Base-by-base conservation (phyloP, 257 asterid species). In the Solanum sejunctum region DNA sequence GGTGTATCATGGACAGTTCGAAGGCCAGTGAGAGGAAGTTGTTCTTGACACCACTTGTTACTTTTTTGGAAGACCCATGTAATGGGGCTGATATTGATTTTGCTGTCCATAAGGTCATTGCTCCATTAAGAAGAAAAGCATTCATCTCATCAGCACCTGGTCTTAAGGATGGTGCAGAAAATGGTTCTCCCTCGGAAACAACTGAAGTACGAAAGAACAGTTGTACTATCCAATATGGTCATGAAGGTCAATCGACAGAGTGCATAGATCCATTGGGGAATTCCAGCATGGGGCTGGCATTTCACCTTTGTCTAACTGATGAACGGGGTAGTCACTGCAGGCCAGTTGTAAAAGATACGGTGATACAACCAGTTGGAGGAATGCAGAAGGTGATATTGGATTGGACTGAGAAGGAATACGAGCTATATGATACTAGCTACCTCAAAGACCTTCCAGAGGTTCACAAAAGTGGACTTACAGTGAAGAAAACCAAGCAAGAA, bases 401-500 rank as follows among this genome's bases (percentile, higher is more conserved):
- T 83, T 96, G 99, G 99, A 91, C 98, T 61, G 93, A 91, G 41
- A 89, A 88, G 82, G 98, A 94, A 87, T 89, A 86, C 1, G 96
- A 90, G 57, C 86, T 90, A 57, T 95, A 92, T 69, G 98, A 94
- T 87, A 85, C 94, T 23, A 91, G 93, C 90, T 94, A 87, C 84
- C 88, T 97, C 61, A 92, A 91, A 89, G 96, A 92, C 88, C 92
- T 97, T 83, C 99, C 98, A 10, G 98, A 85, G 86, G 97, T 95
- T 86, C 96, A 92, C 81, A 95, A 94, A 89, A 88, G 94, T 3
- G 97, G 95, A 63, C 87, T 92, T 85, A 89, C 93, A 47, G 95
- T 91, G 66, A 94, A 92, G 88, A 97, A 95, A 88, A 93, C 97
- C 83, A 95, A 93, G 88, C 98, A 91, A 88, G 99, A 95, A 84